phyloP scores from a whole-genome alignment of 257 asterid genomes.

The Solanum etuberosum region DNA sequence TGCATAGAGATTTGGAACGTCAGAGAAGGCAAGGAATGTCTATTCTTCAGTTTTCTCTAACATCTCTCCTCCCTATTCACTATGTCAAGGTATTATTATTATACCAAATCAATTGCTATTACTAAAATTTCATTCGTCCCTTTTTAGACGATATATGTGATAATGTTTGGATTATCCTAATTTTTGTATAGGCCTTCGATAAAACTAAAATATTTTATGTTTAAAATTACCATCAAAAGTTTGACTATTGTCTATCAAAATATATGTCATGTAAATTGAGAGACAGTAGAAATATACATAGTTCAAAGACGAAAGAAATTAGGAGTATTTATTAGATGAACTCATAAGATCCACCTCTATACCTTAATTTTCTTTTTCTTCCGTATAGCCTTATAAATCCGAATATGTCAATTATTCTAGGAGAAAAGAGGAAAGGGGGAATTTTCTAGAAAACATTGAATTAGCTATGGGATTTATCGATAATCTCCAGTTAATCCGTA shows the following conservation, averaged over 20 bases:
- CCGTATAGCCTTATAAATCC: neutral
- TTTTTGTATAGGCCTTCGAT: too few relatives aligned
- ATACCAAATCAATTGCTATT: too few relatives aligned
- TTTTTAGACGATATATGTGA: too few relatives aligned
- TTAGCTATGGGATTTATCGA: neutral
- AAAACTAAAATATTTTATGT: too few relatives aligned
- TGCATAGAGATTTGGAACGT: slow-evolving; percentile 19
- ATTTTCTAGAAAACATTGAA: neutral
- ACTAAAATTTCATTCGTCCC: too few relatives aligned
- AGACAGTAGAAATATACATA: neutral
- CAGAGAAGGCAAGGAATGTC: slow-evolving; percentile 28
- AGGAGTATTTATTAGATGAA: neutral
- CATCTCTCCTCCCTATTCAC: slow-evolving; percentile 2
- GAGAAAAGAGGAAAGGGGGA: neutral
- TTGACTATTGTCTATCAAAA: neutral
- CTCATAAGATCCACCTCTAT: neutral
- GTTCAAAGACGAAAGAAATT: neutral
- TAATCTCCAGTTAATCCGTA: neutral
- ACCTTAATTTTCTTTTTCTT: neutral
- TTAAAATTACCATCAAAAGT: neutral
- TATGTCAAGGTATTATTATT: slow-evolving; percentile 7
- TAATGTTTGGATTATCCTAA: too few relatives aligned
- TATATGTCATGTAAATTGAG: too few relatives aligned
- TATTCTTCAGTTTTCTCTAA: slow-evolving; percentile 4
- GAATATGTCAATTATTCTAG: neutral